Conservation (phyloP, 352 stramenopile species). For the Phytophthora constricta region DNA sequence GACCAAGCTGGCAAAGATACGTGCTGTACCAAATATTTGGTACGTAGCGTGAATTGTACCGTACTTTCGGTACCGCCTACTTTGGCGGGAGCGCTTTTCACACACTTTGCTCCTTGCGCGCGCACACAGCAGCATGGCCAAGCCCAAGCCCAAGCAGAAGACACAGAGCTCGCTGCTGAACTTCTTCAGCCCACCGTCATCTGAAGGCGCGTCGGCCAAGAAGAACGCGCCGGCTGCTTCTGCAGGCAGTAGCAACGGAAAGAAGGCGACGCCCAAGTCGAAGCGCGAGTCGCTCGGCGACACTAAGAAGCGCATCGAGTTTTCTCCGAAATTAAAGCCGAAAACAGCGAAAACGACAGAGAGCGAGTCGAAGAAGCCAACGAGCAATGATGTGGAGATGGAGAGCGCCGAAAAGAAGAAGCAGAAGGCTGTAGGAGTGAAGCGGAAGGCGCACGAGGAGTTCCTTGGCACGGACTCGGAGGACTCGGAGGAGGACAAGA, state of each 20-base stretch:
- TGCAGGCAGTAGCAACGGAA: conserved; percentile 16
- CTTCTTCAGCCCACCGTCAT: conserved; percentile 84
- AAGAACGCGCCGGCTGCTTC: conserved; percentile 22
- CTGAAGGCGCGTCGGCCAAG: conserved; percentile 35
- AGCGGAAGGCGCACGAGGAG: conserved; percentile 76
- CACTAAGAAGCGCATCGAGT: conserved; percentile 75
- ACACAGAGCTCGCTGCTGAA: conserved; percentile 84
- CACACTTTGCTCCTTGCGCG: not conserved
- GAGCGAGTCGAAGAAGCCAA: conserved; percentile 10
- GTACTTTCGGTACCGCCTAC: not conserved
- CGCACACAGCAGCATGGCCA: conserved; percentile 10
- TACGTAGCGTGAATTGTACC: not conserved
- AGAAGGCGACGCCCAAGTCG: conserved; percentile 25
- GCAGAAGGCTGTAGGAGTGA: conserved; percentile 12
- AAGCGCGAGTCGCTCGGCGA: conserved; percentile 24
- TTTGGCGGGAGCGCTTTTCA: conserved; percentile 27
- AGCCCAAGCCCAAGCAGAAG: conserved; percentile 38
- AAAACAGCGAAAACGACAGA: too few species aligned
- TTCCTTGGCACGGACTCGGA: conserved; percentile 76
- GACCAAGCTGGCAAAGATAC: not conserved
- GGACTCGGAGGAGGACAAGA: conserved; percentile 32
- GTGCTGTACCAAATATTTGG: not conserved
- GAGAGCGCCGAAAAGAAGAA: conserved; percentile 11
- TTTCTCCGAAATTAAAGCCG: conserved; percentile 63
- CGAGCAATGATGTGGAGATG: conserved; percentile 23